phyloP scores from a whole-genome alignment of 1,139 yeast genomes.

The Yamadazyma epiphylla region DNA sequence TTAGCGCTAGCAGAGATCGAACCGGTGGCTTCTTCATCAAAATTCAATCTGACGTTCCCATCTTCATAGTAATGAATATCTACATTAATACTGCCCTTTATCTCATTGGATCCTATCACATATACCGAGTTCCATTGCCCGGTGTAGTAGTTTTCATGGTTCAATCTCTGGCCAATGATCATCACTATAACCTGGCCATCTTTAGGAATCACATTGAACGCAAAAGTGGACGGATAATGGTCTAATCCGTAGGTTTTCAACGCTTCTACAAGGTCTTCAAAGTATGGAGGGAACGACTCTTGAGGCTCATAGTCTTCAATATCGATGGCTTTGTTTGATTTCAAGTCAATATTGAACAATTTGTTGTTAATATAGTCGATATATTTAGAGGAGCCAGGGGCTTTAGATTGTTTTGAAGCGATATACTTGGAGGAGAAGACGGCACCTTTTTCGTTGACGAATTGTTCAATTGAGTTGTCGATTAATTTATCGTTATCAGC shows the following conservation, averaged over 20 bases:
- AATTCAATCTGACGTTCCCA: constrained; percentile 83
- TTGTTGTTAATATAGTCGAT: constrained; percentile 39
- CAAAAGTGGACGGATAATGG: constrained; percentile 53
- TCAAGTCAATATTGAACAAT: constrained; percentile 62
- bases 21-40: constrained; percentile 32
- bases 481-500: constrained; percentile 19
- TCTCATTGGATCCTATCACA: constrained; percentile 30
- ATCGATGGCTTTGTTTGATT: constrained; percentile 42
- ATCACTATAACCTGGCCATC: constrained; percentile 33
- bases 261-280: constrained; percentile 23
- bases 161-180: constrained; percentile 69
- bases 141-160: constrained; percentile 78
- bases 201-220: constrained; percentile 39
- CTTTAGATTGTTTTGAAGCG: constrained; percentile 34
- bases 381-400: constrained; percentile 30
- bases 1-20: constrained; percentile 5
- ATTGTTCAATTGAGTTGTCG: constrained; percentile 26
- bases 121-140: constrained; percentile 86
- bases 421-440: constrained; percentile 29
- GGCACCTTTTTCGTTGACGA: constrained; percentile 25
- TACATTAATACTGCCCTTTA: constrained; percentile 56
- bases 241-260: constrained; percentile 41
- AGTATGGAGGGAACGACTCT: constrained; percentile 25
- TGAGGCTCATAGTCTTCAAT: constrained; percentile 37
- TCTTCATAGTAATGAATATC: constrained; percentile 94